Conservation (phyloP, 192 early-diverging fungal species). For the Polychytrium aggregatum region DNA sequence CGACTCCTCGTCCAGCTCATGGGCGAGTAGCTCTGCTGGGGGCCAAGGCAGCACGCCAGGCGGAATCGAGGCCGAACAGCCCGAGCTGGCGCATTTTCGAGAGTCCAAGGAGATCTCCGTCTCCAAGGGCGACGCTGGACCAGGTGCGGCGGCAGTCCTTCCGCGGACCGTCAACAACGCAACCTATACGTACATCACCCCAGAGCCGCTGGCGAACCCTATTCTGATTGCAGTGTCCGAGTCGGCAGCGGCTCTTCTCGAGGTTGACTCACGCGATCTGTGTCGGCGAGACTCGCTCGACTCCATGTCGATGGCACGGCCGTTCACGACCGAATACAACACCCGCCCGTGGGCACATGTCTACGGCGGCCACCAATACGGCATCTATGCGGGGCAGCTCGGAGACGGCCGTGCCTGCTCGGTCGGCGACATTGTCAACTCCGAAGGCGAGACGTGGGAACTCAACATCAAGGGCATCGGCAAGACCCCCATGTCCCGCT, state of each 20-base stretch:
- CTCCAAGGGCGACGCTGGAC: no score
- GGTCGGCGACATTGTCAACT: slow-evolving; percentile 38
- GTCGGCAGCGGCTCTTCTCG: neutral
- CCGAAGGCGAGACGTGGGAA: slow-evolving; percentile 37
- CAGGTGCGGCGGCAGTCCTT: no score
- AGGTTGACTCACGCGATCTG: neutral
- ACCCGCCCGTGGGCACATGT: slow-evolving; percentile 18
- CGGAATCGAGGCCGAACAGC: no score
- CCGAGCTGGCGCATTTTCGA: no score
- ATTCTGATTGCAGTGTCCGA: slow-evolving; percentile 1
- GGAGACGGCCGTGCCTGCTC: slow-evolving; percentile 79
- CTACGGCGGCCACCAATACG: slow-evolving; percentile 39
- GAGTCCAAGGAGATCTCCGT: no score
- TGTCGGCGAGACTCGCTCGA: slow-evolving; percentile 5
- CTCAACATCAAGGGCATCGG: slow-evolving; percentile 76
- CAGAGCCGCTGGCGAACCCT: no score
- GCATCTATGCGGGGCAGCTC: slow-evolving; percentile 35
- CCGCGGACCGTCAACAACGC: no score
- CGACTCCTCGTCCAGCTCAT: no score
- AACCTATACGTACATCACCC: no score
- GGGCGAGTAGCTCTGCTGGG: no score
- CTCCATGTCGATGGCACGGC: neutral
- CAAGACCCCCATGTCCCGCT: slow-evolving; percentile 69
- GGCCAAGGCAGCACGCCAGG: no score
- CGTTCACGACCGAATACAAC: neutral